Evolutionary conservation across 495 filamentous ascomycete species (phyloP), one percentile per base, ranked within the genome.

Genomic region (Penicillium simplicissimum): DNA sequence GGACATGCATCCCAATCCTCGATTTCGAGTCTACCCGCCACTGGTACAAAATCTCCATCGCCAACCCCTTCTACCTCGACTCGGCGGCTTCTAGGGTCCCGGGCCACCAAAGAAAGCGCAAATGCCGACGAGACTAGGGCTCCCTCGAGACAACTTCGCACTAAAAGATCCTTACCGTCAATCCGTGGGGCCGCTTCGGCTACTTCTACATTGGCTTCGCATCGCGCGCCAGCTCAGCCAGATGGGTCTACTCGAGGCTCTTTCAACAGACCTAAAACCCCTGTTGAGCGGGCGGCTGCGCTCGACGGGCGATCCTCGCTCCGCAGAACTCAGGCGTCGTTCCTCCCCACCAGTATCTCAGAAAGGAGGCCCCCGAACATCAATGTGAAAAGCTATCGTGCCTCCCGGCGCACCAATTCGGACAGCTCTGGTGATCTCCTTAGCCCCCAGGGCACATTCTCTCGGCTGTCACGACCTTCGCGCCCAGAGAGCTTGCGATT

Each of bases 111-210:
- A 25, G 79, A 80, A 21, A 74, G 77, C 11, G 13, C 49, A 19
- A 71, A 84, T 23, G 74, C 78, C 40, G 75, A 69, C 49, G 88
- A 90, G 64, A 84, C 85, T 6, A 89, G 87, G 31, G 88, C 89
- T 13, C 88, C 88, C 14, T 87, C 79, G 68, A 84, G 88, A 25
- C 90, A 95, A 63, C 79, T 98, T 37, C 88, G 87, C 70, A 77
- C 91, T 31, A 98, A 98, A 78, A 86, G 93, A 52, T 98, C 96
- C 8, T 83, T 96, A 75, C 92, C 95, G 25, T 86, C 84, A 25
- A 89, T 97, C 78, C 83, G 90, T 53, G 79, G 78, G 55, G 66
- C 75, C 34, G 69, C 71, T 28, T 80, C 77, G 33, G 54, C 71
- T 19, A 58, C 79, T 37, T 77, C 76, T 60, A 49, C 66, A 51